Percentiles rank a stretch among this genome's conserved stretches.
phyloP scores from a whole-genome alignment of 192 early-diverging fungal genomes.

The Gaertneriomyces sp. region DNA sequence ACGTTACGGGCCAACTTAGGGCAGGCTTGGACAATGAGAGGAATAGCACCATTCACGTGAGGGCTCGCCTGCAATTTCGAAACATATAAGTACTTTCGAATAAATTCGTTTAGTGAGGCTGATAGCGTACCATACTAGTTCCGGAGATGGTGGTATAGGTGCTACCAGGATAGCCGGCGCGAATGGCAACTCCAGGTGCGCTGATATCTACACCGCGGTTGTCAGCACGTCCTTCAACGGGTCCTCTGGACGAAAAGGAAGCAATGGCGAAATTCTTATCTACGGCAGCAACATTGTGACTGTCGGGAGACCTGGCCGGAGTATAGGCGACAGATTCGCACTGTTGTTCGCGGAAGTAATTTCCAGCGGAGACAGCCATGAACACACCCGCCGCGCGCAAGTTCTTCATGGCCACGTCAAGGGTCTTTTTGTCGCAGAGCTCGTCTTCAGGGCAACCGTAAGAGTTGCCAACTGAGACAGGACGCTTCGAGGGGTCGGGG shows the following conservation, averaged over 20 bases:
- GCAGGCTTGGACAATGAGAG: slow-evolving; percentile 12
- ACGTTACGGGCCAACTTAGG: slow-evolving; percentile 6
- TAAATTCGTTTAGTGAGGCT: too few species aligned
- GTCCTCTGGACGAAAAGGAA: slow-evolving; percentile 2
- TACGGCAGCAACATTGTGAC: not conserved
- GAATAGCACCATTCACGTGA: slow-evolving; percentile 1
- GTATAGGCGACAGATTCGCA: slow-evolving; percentile 6
- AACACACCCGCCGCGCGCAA: slow-evolving; percentile 13
- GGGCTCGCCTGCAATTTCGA: not conserved
- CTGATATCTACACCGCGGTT: slow-evolving; percentile 7
- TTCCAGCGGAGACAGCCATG: slow-evolving; percentile 2
- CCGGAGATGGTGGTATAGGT: not conserved
- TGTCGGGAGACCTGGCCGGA: slow-evolving; percentile 4
- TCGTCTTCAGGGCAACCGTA: slow-evolving; percentile 14
- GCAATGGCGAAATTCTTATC: not conserved
- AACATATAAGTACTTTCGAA: too few species aligned
- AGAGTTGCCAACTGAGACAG: slow-evolving; percentile 1
- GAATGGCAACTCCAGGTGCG: slow-evolving; percentile 1
- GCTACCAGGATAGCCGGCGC: not conserved
- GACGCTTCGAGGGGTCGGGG: slow-evolving; percentile 2
- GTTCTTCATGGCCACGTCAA: slow-evolving; percentile 8
- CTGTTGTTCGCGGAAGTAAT: not conserved
- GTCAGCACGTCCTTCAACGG: slow-evolving; percentile 8
- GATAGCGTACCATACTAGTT: not conserved
- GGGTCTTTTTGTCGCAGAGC: slow-evolving; percentile 13